These are phyloP conservation scores for Myrica gale DNA, from an alignment of 306 rosid species.

Conservation along the genomic window DNA sequence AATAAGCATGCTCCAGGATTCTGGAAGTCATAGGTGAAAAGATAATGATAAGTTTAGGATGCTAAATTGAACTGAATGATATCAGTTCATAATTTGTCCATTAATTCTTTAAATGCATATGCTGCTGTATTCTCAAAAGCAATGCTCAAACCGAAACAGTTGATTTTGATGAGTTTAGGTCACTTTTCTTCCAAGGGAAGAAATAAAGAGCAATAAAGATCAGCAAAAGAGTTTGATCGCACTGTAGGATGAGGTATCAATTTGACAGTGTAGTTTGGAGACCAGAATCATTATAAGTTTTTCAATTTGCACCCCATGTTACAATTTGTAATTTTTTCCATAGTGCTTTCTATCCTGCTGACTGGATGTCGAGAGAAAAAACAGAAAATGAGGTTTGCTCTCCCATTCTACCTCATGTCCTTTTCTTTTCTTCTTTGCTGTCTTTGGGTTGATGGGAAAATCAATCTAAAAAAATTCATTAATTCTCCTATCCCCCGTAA, in stretches of 20 bases:
- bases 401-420: no score
- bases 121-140: slow-evolving; percentile 3
- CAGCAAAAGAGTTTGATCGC: neutral
- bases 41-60: slow-evolving; percentile 12
- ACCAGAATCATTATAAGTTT: neutral
- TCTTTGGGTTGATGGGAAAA: no score
- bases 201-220: slow-evolving; percentile 12
- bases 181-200: slow-evolving; percentile 8
- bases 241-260: neutral
- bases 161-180: slow-evolving; percentile 3
- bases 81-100: slow-evolving; percentile 6
- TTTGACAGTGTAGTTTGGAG: slow-evolving; percentile 12
- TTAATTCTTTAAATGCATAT: neutral
- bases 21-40: slow-evolving; percentile 37
- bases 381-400: no score
- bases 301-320: no score
- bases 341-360: no score
- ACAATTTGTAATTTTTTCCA: no score
- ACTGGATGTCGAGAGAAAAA: no score
- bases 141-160: neutral
- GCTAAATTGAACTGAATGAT: slow-evolving; percentile 1
- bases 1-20: slow-evolving; percentile 91
- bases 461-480: neutral
- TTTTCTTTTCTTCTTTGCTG: no score
- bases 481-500: neutral